Base-by-base conservation (phyloP, 805 yeast species). In the Schizosaccharomyces lindneri region DNA sequence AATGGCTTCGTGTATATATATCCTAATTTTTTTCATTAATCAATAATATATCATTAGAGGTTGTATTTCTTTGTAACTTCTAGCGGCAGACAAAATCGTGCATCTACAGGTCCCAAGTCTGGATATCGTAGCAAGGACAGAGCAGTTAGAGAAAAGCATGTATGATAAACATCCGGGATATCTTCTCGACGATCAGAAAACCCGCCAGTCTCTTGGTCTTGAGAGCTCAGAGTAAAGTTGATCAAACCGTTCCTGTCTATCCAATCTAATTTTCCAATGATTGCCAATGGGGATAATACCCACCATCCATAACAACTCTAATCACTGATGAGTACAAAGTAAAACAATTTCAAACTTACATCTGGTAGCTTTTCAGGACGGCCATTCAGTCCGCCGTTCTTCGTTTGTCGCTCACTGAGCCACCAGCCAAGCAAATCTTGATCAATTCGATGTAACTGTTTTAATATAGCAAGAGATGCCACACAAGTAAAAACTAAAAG, bases 281-380 rank as follows among this genome's bases (percentile, higher is more conserved):
- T 63, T 11, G 67, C 63, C 6, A 67, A 63, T 15, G 67, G 61
- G 13, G 69, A 63, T 41, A 67, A 60, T 9, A 89, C 95, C 99
- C 99, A 93, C 97, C 97, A 93, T 66, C 93, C 82, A 70, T 93
- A 93, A 69, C 98, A 90, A 46, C 48, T n/a, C 60, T 57, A 21
- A n/a, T 3, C 3, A 4, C 15, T 5, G 11, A 87, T 81, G 0
- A 84, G 78, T 63, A 89, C 72, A 2, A 78, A 1, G 94, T 83
- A 27, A 88, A 24, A 24, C 4, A 9, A 2, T 64, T 21, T 51
- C 31, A 19, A 11, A 32, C 48, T 31, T 57, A 86, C 96, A 71
- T 93, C 99, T 0, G 97, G 97, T 21, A 89, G 73, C 70, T 93
- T 93, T 64, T 93, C 95, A 0, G 98, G 97, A 61, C 99, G 78